Conservation (phyloP, 805 yeast genomes). For the Kazachstania psychrophila region DNA sequence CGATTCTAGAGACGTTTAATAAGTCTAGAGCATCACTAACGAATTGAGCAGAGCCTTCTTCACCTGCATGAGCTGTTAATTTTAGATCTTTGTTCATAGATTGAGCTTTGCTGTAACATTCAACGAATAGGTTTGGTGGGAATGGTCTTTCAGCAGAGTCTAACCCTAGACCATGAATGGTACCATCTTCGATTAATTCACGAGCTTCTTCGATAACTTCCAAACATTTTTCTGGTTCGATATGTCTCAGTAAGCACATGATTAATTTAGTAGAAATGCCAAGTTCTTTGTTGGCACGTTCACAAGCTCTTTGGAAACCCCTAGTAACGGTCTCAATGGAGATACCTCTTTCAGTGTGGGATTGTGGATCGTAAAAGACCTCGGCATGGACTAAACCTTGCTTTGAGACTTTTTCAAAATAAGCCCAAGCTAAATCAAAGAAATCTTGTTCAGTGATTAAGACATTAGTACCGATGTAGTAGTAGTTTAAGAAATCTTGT, state of each 20-base stretch:
- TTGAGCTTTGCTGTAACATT: conserved; percentile 47
- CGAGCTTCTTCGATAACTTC: conserved; percentile 47
- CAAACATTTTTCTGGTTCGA: conserved; percentile 51
- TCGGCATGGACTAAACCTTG: conserved; percentile 67
- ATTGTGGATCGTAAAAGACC: conserved; percentile 78
- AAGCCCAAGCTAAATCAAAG: conserved; percentile 67
- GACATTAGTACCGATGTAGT: conserved; percentile 77
- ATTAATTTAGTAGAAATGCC: conserved; percentile 64
- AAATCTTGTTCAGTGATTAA: conserved; percentile 62
- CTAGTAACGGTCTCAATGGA: conserved; percentile 47
- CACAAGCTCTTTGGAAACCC: conserved; percentile 62
- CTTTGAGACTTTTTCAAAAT: conserved; percentile 47
- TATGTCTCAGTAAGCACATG: conserved; percentile 75
- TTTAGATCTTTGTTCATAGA: conserved; percentile 44
- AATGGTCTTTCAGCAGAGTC: conserved; percentile 73
- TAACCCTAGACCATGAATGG: conserved; percentile 69
- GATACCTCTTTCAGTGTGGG: conserved; percentile 63
- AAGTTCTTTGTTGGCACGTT: conserved; percentile 47
- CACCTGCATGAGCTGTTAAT: conserved; percentile 84
- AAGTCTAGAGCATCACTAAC: conserved; percentile 50
- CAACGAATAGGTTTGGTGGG: conserved; percentile 62
- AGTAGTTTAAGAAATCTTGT: conserved; percentile 70
- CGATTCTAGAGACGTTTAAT: conserved; percentile 60
- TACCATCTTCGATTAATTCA: conserved; percentile 44
- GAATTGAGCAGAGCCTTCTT: conserved; percentile 73